phyloP scores from a whole-genome alignment of 1,284 basidiomycete genomes.

The Apiotrichum siamense region DNA sequence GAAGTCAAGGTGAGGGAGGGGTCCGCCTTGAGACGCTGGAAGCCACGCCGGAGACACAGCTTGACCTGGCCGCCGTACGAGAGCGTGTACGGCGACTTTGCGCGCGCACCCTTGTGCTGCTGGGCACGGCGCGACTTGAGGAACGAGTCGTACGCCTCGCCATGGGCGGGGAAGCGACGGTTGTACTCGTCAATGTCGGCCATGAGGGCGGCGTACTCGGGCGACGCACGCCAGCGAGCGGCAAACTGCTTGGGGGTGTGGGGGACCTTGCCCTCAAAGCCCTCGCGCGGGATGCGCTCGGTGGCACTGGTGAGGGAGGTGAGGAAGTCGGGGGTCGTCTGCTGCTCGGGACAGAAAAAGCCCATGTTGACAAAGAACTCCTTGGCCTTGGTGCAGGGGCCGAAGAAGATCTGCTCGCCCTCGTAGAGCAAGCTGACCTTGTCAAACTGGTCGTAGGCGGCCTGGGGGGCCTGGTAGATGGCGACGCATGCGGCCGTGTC shows the following conservation, averaged over 20 bases:
- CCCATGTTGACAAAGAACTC: constrained; percentile 72
- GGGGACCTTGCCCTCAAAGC: constrained; percentile 53
- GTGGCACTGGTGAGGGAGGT: constrained; percentile 57
- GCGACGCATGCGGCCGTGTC: constrained; percentile 43
- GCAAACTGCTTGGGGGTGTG: constrained; percentile 59
- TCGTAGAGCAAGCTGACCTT: constrained; percentile 70
- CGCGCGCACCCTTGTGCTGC: constrained; percentile 47
- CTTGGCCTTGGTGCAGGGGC: constrained; percentile 64
- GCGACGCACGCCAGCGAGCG: constrained; percentile 39
- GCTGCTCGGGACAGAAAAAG: constrained; percentile 54
- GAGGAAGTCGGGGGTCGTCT: constrained; percentile 56
- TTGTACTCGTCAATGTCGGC: constrained; percentile 46
- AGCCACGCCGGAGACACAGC: constrained; percentile 47
- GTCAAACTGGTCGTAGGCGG: constrained; percentile 57
- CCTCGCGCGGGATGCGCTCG: constrained; percentile 55
- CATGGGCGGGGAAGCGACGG: constrained; percentile 42
- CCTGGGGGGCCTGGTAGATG: constrained; percentile 52
- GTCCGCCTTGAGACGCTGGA: constrained; percentile 46
- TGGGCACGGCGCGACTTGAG: constrained; percentile 44
- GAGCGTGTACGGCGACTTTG: constrained; percentile 47
- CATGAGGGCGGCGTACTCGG: constrained; percentile 40
- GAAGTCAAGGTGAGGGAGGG: constrained; percentile 45
- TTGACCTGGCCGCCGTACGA: constrained; percentile 46
- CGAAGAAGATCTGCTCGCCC: constrained; percentile 78
- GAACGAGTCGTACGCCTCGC: constrained; percentile 45